Evolutionary conservation across 2,329 filamentous ascomycete genomes (phyloP).

Genomic region (Cryphonectria radicalis): DNA sequence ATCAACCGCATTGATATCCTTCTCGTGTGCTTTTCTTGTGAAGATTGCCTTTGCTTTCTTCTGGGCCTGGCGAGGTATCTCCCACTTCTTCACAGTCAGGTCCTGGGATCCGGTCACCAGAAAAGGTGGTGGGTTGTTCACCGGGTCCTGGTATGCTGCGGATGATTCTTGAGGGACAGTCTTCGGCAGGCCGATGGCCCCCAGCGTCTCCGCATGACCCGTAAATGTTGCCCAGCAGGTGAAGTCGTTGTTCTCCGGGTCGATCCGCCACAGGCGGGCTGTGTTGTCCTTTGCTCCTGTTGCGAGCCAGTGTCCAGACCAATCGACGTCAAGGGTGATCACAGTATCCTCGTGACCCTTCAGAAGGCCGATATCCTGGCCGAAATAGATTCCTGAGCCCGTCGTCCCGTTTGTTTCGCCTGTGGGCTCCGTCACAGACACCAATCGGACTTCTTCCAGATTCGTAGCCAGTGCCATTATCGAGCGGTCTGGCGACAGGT

Average conservation of each 20-base stretch:
- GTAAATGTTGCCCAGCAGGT: conserved; percentile 63
- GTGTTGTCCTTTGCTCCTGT: conserved; percentile 98
- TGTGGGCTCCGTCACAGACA: conserved; percentile 65
- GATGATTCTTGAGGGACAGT: conserved; percentile 69
- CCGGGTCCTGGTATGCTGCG: conserved; percentile 71
- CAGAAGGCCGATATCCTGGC: conserved; percentile 83
- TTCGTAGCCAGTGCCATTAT: conserved; percentile 92
- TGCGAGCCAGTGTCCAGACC: conserved; percentile 95
- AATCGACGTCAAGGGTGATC: conserved; percentile 91
- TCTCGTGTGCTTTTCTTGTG: conserved; percentile 95
- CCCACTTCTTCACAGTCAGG: conserved; percentile 93
- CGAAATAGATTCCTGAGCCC: conserved; percentile 67
- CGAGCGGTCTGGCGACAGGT: conserved; percentile 78
- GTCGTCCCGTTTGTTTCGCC: conserved; percentile 34
- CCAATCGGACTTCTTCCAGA: conserved; percentile 86
- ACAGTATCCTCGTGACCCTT: conserved; percentile 95
- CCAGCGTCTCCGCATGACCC: conserved; percentile 91
- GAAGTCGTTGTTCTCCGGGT: conserved; percentile 72
- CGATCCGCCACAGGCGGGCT: conserved; percentile 86
- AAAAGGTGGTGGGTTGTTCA: conserved; percentile 80
- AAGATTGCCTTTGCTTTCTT: conserved; percentile 71
- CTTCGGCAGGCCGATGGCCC: conserved; percentile 83
- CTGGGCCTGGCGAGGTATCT: conserved; percentile 66
- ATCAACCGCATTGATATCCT: conserved; percentile 96
- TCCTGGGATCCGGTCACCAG: conserved; percentile 93